Evolutionary conservation across 2,329 filamentous ascomycete genomes (phyloP).

Genomic region (Sporothrix euskadiensis): DNA sequence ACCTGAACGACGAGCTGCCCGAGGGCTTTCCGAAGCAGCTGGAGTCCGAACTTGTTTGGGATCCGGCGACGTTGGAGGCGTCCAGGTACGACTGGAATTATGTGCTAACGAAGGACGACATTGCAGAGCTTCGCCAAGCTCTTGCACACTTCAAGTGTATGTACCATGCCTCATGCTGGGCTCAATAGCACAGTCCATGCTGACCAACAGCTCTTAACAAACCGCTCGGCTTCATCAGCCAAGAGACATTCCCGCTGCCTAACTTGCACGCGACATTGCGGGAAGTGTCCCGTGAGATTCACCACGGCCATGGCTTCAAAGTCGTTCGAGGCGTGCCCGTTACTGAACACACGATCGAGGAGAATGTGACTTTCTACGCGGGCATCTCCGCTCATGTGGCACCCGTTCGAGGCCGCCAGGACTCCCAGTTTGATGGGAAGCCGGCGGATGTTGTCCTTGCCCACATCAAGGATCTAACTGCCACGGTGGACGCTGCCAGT

Average conservation of each 20-base stretch:
- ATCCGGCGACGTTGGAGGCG: conserved; percentile 50
- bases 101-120: conserved; percentile 47
- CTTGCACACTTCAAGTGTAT: conserved; percentile 47
- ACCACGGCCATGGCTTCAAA: conserved; percentile 61
- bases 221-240: conserved; percentile 46
- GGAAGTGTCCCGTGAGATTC: conserved; percentile 54
- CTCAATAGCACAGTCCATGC: neutral
- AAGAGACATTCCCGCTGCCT: conserved; percentile 58
- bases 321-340: conserved; percentile 60
- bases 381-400: conserved; percentile 62
- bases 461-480: conserved; percentile 63
- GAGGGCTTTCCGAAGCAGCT: conserved; percentile 53
- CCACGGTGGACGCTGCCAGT: conserved; percentile 38
- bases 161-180: neutral
- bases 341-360: conserved; percentile 53
- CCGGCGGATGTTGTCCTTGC: conserved; percentile 55
- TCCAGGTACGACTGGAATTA: conserved; percentile 55
- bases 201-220: conserved; percentile 40
- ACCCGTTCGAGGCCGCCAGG: conserved; percentile 54
- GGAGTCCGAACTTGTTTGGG: conserved; percentile 57
- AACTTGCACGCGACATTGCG: conserved; percentile 53
- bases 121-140: conserved; percentile 51
- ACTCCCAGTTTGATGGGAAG: conserved; percentile 48
- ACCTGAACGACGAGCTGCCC: conserved; percentile 46
- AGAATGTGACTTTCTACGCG: conserved; percentile 61